Percentiles rank a stretch among this genome's conserved stretches.
Evolutionary conservation across 1,284 basidiomycete species (phyloP).

Genomic region (Apiotrichum gracile): DNA sequence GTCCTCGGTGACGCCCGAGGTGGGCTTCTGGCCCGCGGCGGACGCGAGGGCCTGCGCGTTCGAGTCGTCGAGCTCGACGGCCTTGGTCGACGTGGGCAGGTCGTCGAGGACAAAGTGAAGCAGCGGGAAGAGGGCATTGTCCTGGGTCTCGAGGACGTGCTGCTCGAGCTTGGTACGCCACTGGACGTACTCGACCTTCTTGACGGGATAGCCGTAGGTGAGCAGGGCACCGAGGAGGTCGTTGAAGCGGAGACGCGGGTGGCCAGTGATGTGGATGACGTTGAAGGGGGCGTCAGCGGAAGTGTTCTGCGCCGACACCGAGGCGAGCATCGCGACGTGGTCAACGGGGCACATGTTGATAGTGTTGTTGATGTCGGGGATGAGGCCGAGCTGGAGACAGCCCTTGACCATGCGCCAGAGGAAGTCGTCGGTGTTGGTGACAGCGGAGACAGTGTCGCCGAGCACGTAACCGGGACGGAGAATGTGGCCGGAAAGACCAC

Average conservation of each 20-base stretch:
- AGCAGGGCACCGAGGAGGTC: constrained; percentile 69
- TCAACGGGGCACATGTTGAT: constrained; percentile 99
- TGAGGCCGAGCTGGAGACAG: constrained; percentile 87
- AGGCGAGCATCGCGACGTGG: constrained; percentile 80
- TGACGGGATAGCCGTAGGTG: constrained; percentile 74
- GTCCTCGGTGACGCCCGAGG: constrained; percentile 67
- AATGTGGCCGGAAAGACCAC: constrained; percentile 82
- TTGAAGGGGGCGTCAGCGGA: constrained; percentile 50
- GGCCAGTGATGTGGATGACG: constrained; percentile 83
- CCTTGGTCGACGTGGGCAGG: constrained; percentile 91
- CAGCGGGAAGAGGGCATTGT: constrained; percentile 95
- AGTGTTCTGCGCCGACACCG: constrained; percentile 61
- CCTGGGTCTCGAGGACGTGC: constrained; percentile 86
- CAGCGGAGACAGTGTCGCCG: constrained; percentile 81
- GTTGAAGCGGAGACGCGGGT: constrained; percentile 86
- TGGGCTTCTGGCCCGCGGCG: constrained; percentile 50
- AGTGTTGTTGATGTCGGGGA: constrained; percentile 97
- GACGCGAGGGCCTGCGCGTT: constrained; percentile 68
- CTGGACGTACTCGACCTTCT: constrained; percentile 77
- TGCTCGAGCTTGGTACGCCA: constrained; percentile 92
- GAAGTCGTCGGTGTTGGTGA: constrained; percentile 99
- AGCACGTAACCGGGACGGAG: constrained; percentile 94
- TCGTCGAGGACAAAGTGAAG: constrained; percentile 97
- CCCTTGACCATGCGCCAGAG: constrained; percentile 98
- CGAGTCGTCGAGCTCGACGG: constrained; percentile 81